Conservation (phyloP, 2,329 filamentous ascomycete genomes). For the Pezicula carpinea region DNA sequence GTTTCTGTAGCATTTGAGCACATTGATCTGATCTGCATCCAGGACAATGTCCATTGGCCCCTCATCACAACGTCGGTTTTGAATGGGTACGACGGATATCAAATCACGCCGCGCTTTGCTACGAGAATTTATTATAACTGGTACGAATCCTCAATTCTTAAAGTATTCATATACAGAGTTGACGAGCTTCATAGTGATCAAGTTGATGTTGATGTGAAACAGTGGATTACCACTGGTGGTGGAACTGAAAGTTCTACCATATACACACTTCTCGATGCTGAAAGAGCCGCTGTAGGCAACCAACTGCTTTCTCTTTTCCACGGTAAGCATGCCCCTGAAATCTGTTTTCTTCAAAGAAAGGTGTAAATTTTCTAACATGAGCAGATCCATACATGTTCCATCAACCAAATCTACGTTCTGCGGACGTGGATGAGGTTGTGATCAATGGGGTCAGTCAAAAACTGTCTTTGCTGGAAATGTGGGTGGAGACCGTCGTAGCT, state of each 20-base stretch:
- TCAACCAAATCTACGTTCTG: constrained; percentile 53
- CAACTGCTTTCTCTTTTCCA: background rate
- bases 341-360: no score
- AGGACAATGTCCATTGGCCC: constrained; percentile 40
- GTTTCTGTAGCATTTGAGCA: background rate
- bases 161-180: constrained; percentile 5
- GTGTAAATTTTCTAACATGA: constrained; percentile 26
- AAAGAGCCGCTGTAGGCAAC: background rate
- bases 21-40: background rate
- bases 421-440: constrained; percentile 32
- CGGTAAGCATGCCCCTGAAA: constrained; percentile 35
- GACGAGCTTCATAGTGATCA: background rate
- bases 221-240: background rate
- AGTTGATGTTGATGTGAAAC: background rate
- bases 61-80: constrained; percentile 41
- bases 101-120: constrained; percentile 51
- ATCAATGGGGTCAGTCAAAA: constrained; percentile 1
- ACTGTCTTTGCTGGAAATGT: constrained; percentile 19
- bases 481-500: constrained; percentile 19
- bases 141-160: background rate
- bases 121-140: constrained; percentile 1
- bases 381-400: constrained; percentile 41
- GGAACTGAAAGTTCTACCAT: background rate
- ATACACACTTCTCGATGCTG: background rate
- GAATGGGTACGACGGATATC: constrained; percentile 50